phyloP scores from a whole-genome alignment of 257 asterid species.

The Pogostemon cablin region DNA sequence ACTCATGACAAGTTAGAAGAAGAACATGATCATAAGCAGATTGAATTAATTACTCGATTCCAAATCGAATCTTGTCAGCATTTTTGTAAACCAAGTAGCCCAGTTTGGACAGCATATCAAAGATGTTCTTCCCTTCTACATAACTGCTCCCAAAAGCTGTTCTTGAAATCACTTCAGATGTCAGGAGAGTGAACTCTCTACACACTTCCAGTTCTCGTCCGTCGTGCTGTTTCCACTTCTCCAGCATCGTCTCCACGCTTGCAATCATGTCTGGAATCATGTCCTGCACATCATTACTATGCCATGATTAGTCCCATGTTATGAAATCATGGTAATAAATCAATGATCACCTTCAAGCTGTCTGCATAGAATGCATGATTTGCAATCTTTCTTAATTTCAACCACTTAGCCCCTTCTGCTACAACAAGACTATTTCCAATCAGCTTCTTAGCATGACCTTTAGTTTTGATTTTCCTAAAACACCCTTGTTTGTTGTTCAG shows the following conservation, averaged over 20 bases:
- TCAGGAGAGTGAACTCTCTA: conserved; percentile 45
- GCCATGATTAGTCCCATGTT: background rate
- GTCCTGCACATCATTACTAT: conserved; percentile 28
- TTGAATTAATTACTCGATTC: conserved; percentile 34
- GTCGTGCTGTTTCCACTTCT: conserved; percentile 48
- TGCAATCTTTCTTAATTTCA: conserved; percentile 53
- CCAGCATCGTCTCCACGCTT: conserved; percentile 55
- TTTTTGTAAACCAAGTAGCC: conserved; percentile 36
- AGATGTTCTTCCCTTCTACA: conserved; percentile 59
- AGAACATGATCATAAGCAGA: background rate
- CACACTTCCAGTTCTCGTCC: conserved; percentile 49
- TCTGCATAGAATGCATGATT: conserved; percentile 70
- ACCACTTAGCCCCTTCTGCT: conserved; percentile 56
- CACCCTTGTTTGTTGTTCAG: conserved; percentile 47
- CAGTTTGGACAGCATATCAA: conserved; percentile 48
- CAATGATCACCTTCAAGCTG: conserved; percentile 45
- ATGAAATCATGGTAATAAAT: background rate
- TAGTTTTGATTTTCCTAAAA: conserved; percentile 38
- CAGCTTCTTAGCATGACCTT: conserved; percentile 39
- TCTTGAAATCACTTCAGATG: conserved; percentile 61
- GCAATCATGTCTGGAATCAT: conserved; percentile 63
- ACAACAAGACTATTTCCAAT: conserved; percentile 52
- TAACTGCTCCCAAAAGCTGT: conserved; percentile 77
- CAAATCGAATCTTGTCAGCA: conserved; percentile 31
- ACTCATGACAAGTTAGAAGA: background rate